Conservation (phyloP, 352 stramenopile genomes). For the Phytophthora europaea region DNA sequence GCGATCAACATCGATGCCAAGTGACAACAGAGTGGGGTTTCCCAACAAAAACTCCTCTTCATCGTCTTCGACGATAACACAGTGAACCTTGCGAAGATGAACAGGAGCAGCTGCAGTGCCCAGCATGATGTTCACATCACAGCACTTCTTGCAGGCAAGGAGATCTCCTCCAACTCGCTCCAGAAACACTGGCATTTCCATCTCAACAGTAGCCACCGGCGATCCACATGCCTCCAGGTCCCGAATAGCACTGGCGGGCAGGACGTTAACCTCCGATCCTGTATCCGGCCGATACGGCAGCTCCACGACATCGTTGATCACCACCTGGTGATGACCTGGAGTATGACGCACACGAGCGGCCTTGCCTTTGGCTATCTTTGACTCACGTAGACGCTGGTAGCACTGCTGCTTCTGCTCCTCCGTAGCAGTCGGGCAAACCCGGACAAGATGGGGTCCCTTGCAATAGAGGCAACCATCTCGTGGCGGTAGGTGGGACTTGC, state of each 20-base stretch:
- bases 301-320: not conserved
- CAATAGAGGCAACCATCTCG: not conserved
- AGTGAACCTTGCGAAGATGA: not conserved
- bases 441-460: not conserved
- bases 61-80: not conserved
- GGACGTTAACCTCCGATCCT: not conserved
- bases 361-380: not conserved
- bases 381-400: not conserved
- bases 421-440: not conserved
- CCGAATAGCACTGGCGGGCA: not conserved
- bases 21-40: not conserved
- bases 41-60: not conserved
- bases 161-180: not conserved
- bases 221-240: not conserved
- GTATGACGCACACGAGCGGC: not conserved
- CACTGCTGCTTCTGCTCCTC: not conserved
- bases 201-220: not conserved
- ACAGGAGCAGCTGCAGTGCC: not conserved
- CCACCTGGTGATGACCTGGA: not conserved
- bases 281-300: not conserved
- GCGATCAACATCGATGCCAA: not conserved
- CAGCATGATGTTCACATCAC: not conserved
- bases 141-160: not conserved
- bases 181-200: not conserved
- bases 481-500: not conserved